Percentiles rank a stretch among this genome's conserved stretches.
Conservation (phyloP, 306 rosid genomes). For the Arachis hypogaea region DNA sequence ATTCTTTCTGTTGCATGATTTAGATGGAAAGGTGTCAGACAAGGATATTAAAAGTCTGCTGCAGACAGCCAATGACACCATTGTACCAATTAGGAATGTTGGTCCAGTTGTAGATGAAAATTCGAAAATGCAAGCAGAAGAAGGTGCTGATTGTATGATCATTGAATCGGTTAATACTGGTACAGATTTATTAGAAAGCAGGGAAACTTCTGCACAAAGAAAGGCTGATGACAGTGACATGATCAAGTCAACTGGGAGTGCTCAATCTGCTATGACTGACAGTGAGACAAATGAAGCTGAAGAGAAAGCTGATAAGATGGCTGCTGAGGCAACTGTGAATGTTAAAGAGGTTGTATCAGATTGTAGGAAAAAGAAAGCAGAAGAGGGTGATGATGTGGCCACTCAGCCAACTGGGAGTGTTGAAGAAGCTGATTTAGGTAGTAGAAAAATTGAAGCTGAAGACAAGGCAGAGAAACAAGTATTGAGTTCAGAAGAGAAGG, state of each 20-base stretch:
- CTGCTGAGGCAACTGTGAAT: conserved; percentile 21
- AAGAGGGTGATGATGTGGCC: conserved; percentile 30
- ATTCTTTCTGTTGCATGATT: conserved; percentile 14
- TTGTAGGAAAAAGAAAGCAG: conserved; percentile 34
- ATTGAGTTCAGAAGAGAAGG: conserved; percentile 33
- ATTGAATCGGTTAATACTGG: conserved; percentile 34
- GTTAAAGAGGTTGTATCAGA: conserved; percentile 1
- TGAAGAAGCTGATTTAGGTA: conserved; percentile 23
- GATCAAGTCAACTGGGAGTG: conserved; percentile 32
- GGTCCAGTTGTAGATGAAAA: conserved; percentile 26
- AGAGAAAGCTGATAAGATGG: conserved; percentile 34
- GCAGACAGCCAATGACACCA: conserved; percentile 40
- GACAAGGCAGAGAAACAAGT: conserved; percentile 33
- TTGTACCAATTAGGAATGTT: conserved; percentile 29
- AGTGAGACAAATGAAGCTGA: conserved; percentile 21
- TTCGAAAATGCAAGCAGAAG: conserved; percentile 41
- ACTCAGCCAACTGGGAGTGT: conserved; percentile 33
- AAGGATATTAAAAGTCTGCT: conserved; percentile 35
- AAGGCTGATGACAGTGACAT: conserved; percentile 32
- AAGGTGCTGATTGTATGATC: conserved; percentile 37
- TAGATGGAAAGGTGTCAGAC: conserved; percentile 48
- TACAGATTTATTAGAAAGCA: conserved; percentile 4
- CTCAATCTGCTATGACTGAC: conserved; percentile 18
- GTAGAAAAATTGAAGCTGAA: conserved; percentile 43
- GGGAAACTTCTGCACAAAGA: conserved; percentile 35